Base-by-base conservation (phyloP, 306 rosid genomes). In the Vigna radiata region DNA sequence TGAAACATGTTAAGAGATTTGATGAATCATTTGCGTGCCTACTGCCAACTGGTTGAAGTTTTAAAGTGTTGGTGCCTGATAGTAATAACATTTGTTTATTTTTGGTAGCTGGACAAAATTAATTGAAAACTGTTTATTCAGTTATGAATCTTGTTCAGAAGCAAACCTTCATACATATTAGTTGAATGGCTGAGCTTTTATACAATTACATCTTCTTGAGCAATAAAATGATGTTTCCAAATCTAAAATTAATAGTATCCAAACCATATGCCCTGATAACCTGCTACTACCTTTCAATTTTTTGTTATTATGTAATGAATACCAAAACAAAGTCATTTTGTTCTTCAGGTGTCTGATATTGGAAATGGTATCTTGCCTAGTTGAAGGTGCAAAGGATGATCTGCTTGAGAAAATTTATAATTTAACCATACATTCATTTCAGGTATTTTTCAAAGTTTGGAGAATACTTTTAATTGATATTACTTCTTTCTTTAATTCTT, bases 301-400 rank as follows among this genome's bases (percentile, higher is more conserved):
- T 25, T 41, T 63, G 25, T 63, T 18, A 70, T 75, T 33, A 53
- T 60, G 13, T 65, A 68, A 36, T 82, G 76, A 80, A 60, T 74
- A 60, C 48, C 52, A 65, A 16, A 41, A 68, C 59, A 46, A 15
- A 7, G 75, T 71, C 77, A 58, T 59, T 43, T 70, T 73, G 49
- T 83, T 78, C 81, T 76, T 58, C 88, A 94, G 98, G 88, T 77
- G 85, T 29, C 49, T 87, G 72, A 69, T 87, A 56, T 72, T 92
- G 95, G 92, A 92, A 82, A 84, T 92, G 65, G 92, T 92, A 59
- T 88, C 92, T 14, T 86, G 92, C 87, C 84, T 92, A 78, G 86
- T 90, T 69, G 88, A 79, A 67, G 96, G 97, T 68, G 98, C 95
- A 63, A 75, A 85, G 43, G 90, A 86, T 73, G 87, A 89, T 86